Evolutionary conservation across 257 asterid species (phyloP).

Genomic region (Capsicum pubescens): DNA sequence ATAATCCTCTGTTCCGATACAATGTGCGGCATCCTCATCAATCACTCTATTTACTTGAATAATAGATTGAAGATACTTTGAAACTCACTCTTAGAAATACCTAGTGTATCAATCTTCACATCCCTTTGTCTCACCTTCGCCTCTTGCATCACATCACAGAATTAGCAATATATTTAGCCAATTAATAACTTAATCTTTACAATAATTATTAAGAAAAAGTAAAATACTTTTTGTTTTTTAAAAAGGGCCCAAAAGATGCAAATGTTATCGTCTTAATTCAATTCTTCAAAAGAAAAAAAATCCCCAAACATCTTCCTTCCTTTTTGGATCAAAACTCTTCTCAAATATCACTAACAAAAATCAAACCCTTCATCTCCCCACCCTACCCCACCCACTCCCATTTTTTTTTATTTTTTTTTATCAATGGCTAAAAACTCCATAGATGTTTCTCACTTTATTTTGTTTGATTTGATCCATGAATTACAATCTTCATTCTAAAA

Average conservation of each 20-base stretch:
- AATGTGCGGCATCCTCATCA: no score
- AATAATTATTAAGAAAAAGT: neutral
- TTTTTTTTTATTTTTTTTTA: neutral
- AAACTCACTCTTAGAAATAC: no score
- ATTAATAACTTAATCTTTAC: neutral
- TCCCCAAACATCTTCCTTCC: neutral
- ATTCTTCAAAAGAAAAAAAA: neutral
- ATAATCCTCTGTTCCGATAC: no score
- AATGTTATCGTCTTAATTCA: neutral
- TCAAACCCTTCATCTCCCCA: neutral
- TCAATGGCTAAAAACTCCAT: slow-evolving; percentile 10
- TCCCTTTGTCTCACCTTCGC: no score
- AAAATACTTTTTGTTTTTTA: neutral
- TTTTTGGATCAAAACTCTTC: slow-evolving; percentile 28
- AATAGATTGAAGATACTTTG: no score
- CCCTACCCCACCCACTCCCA: neutral
- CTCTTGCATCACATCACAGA: no score
- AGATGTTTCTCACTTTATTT: neutral
- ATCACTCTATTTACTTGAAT: no score
- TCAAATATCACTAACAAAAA: neutral
- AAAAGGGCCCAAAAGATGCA: neutral
- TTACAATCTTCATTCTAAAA: slow-evolving; percentile 8
- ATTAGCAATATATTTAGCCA: neutral
- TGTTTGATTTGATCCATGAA: slow-evolving; percentile 20
- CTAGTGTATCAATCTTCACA: no score